Evolutionary conservation across 2,329 filamentous ascomycete genomes (phyloP), one percentile per base, ranked within the genome.

Genomic region (Cladosporium colombiae): DNA sequence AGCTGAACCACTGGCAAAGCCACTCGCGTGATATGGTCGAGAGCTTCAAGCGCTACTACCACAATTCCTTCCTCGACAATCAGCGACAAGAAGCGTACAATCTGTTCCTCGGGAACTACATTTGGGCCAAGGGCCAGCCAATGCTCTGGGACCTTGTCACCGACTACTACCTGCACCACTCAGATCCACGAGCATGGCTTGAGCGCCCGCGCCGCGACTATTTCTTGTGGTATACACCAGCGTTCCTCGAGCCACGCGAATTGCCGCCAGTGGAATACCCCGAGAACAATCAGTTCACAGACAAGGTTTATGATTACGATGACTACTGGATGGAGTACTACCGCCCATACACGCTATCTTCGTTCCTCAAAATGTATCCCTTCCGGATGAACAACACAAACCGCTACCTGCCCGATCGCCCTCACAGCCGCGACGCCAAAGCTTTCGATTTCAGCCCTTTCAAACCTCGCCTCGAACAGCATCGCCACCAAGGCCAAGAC

Each of bases 311-410:
- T 5, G 87, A 85, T 67, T 92, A 92, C 67, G 94, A 98, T 74
- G 93, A 98, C 77, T 99, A 97, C 78, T 99, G 95, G 95, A 83
- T 95, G 8, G 95, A 99, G 76, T 98, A 97, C 77, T 99, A 99
- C 76, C 88, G 93, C 16, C 95, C 95, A 0, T 85, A 91, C 8
- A 91, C 91, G 0, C 81, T 98, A 1, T 97, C 95, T 0, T 95
- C 92, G 0, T 92, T 98, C 70, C 86, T 89, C 16, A 99, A 97
- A 75, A 91, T 97, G 76, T 97, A 97, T 75, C 88, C 92, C 0
- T 97, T 91, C 78, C 93, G 91, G 75, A 91, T 98, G 85, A 96
- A 94, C 74, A 93, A 91, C 0, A 95, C 91, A 4, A 87, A 93
- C 68, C 91, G 90, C 67, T 93, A 94, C 75, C 89, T 94, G 35